Percentiles rank a stretch among this genome's conserved stretches.
Conservation (phyloP, 2,329 filamentous ascomycete species). For the Colletotrichum simmondsii region DNA sequence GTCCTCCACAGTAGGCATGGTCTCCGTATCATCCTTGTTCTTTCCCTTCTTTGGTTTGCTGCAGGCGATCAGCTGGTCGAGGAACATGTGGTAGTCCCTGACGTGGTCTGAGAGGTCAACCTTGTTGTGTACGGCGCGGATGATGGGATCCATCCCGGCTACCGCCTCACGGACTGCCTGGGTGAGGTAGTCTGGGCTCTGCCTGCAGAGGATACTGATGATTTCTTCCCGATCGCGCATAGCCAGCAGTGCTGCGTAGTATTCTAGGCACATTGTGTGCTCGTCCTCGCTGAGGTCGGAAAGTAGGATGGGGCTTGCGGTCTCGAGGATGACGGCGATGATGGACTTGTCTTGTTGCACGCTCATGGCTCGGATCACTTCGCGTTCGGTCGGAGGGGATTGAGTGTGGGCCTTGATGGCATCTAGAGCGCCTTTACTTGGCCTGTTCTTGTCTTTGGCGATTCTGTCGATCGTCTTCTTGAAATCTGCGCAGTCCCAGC, state of each 20-base stretch:
- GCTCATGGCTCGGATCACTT: constrained; percentile 68
- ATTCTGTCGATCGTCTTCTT: constrained; percentile 72
- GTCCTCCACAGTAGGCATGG: constrained; percentile 72
- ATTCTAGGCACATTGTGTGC: constrained; percentile 74
- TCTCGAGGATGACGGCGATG: constrained; percentile 71
- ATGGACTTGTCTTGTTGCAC: constrained; percentile 66
- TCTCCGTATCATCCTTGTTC: constrained; percentile 45
- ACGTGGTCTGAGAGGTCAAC: constrained; percentile 78
- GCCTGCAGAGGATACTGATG: constrained; percentile 72
- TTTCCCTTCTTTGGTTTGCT: constrained; percentile 55
- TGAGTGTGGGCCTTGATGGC: constrained; percentile 69
- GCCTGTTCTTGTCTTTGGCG: constrained; percentile 69
- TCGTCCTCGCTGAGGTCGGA: constrained; percentile 66
- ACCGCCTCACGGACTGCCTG: constrained; percentile 73
- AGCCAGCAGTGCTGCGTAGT: constrained; percentile 76
- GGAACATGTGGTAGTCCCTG: constrained; percentile 73
- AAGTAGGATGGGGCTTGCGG: constrained; percentile 56
- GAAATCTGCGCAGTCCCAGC: constrained; percentile 79
- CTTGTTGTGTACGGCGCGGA: constrained; percentile 76
- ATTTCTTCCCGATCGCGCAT: constrained; percentile 81
- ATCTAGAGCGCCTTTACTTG: constrained; percentile 69
- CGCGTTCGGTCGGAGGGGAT: constrained; percentile 64
- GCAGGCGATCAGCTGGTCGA: constrained; percentile 76
- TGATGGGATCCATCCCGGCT: constrained; percentile 78
- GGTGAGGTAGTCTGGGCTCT: constrained; percentile 79